These are phyloP conservation scores for Sporothrix euskadiensis DNA, from an alignment of 2,329 filamentous ascomycete species.

Conservation along the genomic window DNA sequence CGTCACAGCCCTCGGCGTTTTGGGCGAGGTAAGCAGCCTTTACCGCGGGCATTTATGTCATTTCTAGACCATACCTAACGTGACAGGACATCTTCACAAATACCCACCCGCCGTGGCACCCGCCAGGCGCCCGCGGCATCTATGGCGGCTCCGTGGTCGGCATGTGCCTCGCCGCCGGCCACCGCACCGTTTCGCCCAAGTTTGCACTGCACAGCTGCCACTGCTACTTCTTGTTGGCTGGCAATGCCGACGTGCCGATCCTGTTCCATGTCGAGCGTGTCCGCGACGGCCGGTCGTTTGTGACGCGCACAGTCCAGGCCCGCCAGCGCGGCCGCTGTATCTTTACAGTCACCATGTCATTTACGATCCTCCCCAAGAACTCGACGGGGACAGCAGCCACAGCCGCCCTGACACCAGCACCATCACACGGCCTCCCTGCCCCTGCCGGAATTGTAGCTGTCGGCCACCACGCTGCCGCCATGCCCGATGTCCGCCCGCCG, in stretches of 20 bases:
- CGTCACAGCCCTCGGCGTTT: conserved; percentile 73
- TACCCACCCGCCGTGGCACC: conserved; percentile 86
- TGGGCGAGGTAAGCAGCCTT: conserved; percentile 54
- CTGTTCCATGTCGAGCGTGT: conserved; percentile 95
- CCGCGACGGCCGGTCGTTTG: conserved; percentile 83
- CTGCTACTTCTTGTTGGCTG: conserved; percentile 96
- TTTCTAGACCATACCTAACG: neutral
- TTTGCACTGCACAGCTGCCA: conserved; percentile 95
- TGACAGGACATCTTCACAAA: conserved; percentile 83
- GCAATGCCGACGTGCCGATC: conserved; percentile 79
- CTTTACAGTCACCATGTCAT: conserved; percentile 93
- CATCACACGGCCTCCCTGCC: conserved; percentile 32
- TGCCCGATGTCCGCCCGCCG: conserved; percentile 32
- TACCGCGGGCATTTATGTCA: neutral
- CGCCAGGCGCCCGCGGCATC: conserved; percentile 86
- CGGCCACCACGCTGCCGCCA: conserved; percentile 26
- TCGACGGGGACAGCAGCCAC: conserved; percentile 50
- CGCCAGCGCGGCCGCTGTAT: conserved; percentile 84
- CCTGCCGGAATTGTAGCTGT: neutral
- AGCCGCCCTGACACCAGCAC: conserved; percentile 66
- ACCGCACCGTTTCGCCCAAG: conserved; percentile 76
- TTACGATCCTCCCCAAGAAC: conserved; percentile 64
- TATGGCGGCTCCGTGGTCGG: conserved; percentile 93
- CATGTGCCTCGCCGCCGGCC: conserved; percentile 83
- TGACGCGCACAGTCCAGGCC: conserved; percentile 94